These are phyloP conservation scores for Rhynchosporium agropyri DNA, from an alignment of 2,329 filamentous ascomycete genomes.

Conservation along the genomic window DNA sequence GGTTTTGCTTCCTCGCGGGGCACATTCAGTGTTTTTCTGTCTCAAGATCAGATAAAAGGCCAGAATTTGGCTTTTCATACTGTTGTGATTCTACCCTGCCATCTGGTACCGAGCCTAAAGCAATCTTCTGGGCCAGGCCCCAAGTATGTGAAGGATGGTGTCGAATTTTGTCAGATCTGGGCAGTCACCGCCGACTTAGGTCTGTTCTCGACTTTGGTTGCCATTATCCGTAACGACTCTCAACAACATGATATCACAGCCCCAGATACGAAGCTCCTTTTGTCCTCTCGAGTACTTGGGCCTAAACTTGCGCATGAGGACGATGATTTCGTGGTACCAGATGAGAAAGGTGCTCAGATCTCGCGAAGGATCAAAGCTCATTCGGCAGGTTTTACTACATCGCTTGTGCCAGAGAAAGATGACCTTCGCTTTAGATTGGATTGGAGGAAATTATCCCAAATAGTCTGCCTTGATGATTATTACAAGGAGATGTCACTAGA, in stretches of 20 bases:
- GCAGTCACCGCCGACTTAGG: constrained; percentile 49
- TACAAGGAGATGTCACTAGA: background rate
- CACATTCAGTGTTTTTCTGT: constrained; percentile 28
- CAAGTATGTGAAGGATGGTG: constrained; percentile 42
- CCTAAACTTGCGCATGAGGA: constrained; percentile 20
- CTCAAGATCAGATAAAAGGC: background rate
- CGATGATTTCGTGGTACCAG: constrained; percentile 38
- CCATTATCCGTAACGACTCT: constrained; percentile 25
- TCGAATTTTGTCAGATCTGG: constrained; percentile 53
- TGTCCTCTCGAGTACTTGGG: constrained; percentile 15
- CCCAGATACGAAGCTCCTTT: constrained; percentile 22
- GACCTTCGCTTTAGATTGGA: constrained; percentile 30
- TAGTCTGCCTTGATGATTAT: constrained; percentile 15
- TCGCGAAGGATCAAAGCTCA: background rate
- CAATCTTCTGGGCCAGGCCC: constrained; percentile 19
- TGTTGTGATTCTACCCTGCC: constrained; percentile 26
- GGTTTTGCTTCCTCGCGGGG: constrained; percentile 25
- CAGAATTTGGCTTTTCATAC: constrained; percentile 7
- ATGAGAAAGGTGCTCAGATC: constrained; percentile 23
- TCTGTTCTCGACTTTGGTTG: constrained; percentile 47
- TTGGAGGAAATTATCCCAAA: constrained; percentile 30
- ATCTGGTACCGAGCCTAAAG: constrained; percentile 18
- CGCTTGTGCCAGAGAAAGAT: constrained; percentile 8
- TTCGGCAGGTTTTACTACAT: background rate
- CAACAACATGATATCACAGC: constrained; percentile 17